Evolutionary conservation across 2,329 filamentous ascomycete species (phyloP).

Genomic region (Ophiostoma ulmi): DNA sequence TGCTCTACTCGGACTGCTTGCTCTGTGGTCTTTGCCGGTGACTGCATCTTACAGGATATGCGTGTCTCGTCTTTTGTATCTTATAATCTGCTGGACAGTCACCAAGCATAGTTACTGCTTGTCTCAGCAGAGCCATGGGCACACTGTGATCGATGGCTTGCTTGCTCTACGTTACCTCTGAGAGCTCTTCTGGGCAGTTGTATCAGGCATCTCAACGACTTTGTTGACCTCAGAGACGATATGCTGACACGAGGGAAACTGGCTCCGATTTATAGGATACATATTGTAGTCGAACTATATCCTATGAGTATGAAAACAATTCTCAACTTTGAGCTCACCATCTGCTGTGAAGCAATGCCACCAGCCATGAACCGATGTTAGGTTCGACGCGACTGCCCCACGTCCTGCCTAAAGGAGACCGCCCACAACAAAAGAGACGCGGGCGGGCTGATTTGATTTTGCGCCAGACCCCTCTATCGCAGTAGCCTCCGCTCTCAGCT

Average conservation of each 20-base stretch:
- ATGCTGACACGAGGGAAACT: no score
- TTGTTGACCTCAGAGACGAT: no score
- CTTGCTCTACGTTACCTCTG: no score
- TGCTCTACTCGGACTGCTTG: not conserved
- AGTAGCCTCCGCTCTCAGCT: not conserved
- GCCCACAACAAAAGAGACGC: conserved; percentile 3
- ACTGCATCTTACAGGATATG: not conserved
- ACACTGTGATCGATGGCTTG: no score
- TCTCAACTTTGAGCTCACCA: not conserved
- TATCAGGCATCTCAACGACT: no score
- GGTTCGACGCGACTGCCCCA: conserved; percentile 4
- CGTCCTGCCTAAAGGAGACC: not conserved
- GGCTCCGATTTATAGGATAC: no score
- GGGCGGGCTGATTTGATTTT: not conserved
- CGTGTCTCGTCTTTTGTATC: not conserved
- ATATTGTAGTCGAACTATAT: no score
- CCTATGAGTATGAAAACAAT: no score
- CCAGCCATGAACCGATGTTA: not conserved
- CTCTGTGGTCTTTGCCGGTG: not conserved
- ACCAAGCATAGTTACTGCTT: not conserved
- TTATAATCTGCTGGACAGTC: not conserved
- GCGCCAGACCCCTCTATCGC: conserved; percentile 8
- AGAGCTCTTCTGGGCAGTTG: no score
- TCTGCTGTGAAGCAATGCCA: not conserved
- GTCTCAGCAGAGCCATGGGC: not conserved